Base-by-base conservation (phyloP, 768 basidiomycete genomes). In the Collybia mongolica region DNA sequence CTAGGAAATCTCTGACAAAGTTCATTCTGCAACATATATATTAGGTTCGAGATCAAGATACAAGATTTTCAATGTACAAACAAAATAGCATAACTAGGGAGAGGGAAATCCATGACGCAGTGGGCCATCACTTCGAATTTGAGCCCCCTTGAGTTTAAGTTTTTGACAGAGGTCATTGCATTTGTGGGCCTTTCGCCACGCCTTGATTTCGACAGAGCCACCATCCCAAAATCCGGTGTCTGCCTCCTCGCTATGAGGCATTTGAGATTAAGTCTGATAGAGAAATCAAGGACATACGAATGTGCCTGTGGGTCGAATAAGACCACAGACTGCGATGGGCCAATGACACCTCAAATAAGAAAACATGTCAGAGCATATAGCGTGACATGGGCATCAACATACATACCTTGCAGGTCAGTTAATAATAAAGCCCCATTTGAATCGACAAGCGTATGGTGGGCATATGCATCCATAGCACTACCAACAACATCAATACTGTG, bases 121-220 rank as follows among this genome's bases (percentile, higher is more conserved):
- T 15, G 6, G 38, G 14, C 38, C 14, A 39, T 5, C 38, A 39
- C 38, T 6, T n/a, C n/a, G n/a, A n/a, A n/a, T 39, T 15, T 39
- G 6, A 19, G 20, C 14, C 5, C 14, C 14, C 38, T 39, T 39
- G n/a, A 39, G 38, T 39, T 39, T 39, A 6, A 39, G 14, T 39
- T 39, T 39, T 39, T 6, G 6, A 22, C 54, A 55, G 9, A 55
- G 39, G 0, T 9, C 35, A 5, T 48, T 52, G 37, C 54, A 55
- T 26, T 53, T 52, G 28, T 55, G 54, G 14, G 40, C 32, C 6
- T 19, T 28, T 9, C 17, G 39, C 54, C 54, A 55, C 15, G 29
- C 45, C 17, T 43, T 39, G 14, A 39, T 39, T 19, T 39, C 38
- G 9, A 6, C 32, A 2, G 7, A 28, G 7, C 54, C 48, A 12